Percentiles rank a stretch among this genome's conserved stretches.
phyloP scores from a whole-genome alignment of 2,329 filamentous ascomycete species.

The Xylariaceae sp. region DNA sequence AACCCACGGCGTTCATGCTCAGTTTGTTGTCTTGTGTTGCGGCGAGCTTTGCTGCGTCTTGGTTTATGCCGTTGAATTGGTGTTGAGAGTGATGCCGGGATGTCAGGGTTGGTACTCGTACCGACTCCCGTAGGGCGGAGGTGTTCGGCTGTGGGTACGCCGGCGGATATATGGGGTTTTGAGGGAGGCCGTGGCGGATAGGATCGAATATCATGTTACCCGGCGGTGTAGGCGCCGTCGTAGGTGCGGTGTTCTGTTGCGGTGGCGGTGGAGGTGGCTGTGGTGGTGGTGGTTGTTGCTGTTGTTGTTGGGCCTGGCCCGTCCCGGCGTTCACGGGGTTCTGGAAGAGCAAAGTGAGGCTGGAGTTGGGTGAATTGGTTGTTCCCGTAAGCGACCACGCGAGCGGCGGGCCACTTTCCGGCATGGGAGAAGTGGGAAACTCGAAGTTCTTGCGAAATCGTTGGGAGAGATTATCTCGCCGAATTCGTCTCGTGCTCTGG shows the following conservation, averaged over 20 bases:
- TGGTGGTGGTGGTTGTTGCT: slow-evolving; percentile 14
- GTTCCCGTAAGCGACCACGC: slow-evolving; percentile 87
- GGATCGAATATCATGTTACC: slow-evolving; percentile 60
- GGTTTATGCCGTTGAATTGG: slow-evolving; percentile 26
- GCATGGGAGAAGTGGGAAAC: slow-evolving; percentile 42
- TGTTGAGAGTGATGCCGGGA: slow-evolving; percentile 27
- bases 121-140: slow-evolving; percentile 41
- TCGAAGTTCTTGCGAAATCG: slow-evolving; percentile 45
- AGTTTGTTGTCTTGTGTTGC: slow-evolving; percentile 31
- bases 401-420: slow-evolving; percentile 50
- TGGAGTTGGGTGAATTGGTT: slow-evolving; percentile 79
- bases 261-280: slow-evolving; percentile 14
- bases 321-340: slow-evolving; percentile 36
- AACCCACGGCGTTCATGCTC: slow-evolving; percentile 25
- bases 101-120: slow-evolving; percentile 26
- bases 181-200: slow-evolving; percentile 53
- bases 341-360: slow-evolving; percentile 75
- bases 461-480: slow-evolving; percentile 40
- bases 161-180: slow-evolving; percentile 46
- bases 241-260: slow-evolving; percentile 26
- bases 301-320: slow-evolving; percentile 19
- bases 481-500: slow-evolving; percentile 60
- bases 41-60: slow-evolving; percentile 33
- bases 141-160: slow-evolving; percentile 47
- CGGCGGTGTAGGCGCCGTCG: slow-evolving; percentile 46